Evolutionary conservation across 208 protist genomes (phyloP).

Genomic region (Leishmania gerbilli): DNA sequence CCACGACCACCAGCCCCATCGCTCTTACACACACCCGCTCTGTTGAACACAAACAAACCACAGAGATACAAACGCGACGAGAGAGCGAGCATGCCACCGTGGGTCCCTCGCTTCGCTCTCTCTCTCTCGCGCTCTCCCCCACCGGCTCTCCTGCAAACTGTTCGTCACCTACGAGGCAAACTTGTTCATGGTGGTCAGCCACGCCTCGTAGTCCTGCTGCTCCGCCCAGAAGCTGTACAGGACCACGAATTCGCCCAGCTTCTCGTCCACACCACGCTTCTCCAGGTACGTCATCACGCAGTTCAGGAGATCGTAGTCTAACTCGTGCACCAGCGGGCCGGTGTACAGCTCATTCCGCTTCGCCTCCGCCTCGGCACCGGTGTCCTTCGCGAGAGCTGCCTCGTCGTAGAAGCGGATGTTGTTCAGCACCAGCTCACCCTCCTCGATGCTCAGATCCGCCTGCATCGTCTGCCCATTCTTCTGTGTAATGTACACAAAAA

Average conservation of each 20-base stretch:
- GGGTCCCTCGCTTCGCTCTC: background rate
- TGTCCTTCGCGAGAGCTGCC: conserved; percentile 58
- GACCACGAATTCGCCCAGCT: conserved; percentile 78
- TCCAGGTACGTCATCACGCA: conserved; percentile 82
- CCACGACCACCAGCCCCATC: background rate
- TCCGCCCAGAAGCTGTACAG: conserved; percentile 87
- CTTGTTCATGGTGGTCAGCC: conserved; percentile 77
- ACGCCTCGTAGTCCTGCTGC: conserved; percentile 92
- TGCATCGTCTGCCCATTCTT: conserved; percentile 59
- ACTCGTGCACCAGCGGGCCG: conserved; percentile 73
- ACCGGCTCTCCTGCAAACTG: no score
- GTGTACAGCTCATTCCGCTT: conserved; percentile 68
- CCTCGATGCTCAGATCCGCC: conserved; percentile 72
- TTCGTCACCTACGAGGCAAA: conserved; percentile 53
- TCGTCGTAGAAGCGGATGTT: conserved; percentile 71
- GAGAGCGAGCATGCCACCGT: background rate
- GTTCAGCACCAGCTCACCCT: conserved; percentile 86
- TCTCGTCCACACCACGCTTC: conserved; percentile 80
- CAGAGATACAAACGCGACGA: background rate
- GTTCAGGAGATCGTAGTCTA: conserved; percentile 80
- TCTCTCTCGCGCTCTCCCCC: background rate
- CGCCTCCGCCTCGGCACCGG: conserved; percentile 49
- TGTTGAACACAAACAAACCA: background rate
- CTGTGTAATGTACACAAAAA: conserved; percentile 64
- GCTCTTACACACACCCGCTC: background rate